Percentiles rank a stretch among this genome's conserved stretches.
phyloP scores from a whole-genome alignment of 208 protist species.

The Trypanosoma avium region DNA sequence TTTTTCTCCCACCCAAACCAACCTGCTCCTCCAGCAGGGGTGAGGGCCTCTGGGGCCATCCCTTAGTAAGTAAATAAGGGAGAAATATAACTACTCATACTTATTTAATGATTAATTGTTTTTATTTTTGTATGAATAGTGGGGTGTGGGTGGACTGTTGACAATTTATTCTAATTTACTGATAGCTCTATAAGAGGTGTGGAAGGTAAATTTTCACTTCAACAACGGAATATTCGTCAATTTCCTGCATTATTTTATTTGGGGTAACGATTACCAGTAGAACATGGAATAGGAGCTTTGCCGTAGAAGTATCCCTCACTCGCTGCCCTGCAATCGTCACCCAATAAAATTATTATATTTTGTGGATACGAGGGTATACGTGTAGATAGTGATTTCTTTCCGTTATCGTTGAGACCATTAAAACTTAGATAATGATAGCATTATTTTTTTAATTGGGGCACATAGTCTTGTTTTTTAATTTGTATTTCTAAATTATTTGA shows the following conservation, averaged over 20 bases:
- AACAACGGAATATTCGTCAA: background rate
- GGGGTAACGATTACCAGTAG: too few species aligned
- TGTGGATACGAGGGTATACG: conserved; percentile 15
- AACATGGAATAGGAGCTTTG: background rate
- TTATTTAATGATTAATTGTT: too few species aligned
- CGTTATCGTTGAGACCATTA: background rate
- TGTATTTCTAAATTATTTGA: background rate
- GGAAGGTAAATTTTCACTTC: background rate
- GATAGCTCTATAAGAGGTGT: too few species aligned
- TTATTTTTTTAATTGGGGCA: background rate
- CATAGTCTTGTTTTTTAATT: background rate
- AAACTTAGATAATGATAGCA: conserved; percentile 4
- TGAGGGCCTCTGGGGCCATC: too few species aligned
- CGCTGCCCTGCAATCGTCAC: conserved; percentile 1
- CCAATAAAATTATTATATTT: conserved; percentile 17
- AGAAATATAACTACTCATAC: too few species aligned
- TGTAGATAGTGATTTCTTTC: conserved; percentile 14
- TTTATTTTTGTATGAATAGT: too few species aligned
- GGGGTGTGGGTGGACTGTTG: too few species aligned
- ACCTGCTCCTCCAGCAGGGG: too few species aligned
- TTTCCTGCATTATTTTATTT: background rate
- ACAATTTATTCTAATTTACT: too few species aligned
- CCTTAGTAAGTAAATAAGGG: too few species aligned
- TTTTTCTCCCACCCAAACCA: too few species aligned
- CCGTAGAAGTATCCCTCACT: conserved; percentile 5